Conservation (phyloP, 495 filamentous ascomycete genomes). For the Mytilinidion resinicola region DNA sequence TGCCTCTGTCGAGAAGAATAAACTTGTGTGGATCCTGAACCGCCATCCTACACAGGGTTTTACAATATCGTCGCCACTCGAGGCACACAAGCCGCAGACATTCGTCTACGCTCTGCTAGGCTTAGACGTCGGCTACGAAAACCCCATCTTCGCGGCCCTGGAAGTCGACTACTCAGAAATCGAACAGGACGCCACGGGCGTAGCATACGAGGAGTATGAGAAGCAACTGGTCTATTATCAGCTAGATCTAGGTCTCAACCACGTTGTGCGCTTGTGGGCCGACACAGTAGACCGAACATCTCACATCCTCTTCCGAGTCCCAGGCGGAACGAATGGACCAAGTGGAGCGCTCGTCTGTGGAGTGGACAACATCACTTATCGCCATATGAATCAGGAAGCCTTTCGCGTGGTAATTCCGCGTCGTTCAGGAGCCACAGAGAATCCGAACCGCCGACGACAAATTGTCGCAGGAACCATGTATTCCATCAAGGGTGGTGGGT, state of each 20-base stretch:
- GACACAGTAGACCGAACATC: conserved; percentile 88
- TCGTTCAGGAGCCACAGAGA: conserved; percentile 77
- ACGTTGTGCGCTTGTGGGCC: conserved; percentile 92
- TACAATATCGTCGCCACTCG: conserved; percentile 94
- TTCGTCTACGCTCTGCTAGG: conserved; percentile 80
- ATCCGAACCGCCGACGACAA: conserved; percentile 79
- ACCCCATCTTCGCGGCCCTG: conserved; percentile 89
- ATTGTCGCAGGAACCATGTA: conserved; percentile 93
- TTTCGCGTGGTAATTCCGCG: conserved; percentile 87
- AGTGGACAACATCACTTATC: conserved; percentile 89
- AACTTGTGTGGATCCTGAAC: conserved; percentile 97
- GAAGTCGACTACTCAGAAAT: conserved; percentile 89
- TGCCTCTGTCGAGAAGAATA: conserved; percentile 95
- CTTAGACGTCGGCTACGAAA: conserved; percentile 92
- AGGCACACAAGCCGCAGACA: conserved; percentile 93
- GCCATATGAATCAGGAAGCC: conserved; percentile 83
- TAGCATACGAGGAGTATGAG: conserved; percentile 73
- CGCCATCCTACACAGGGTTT: conserved; percentile 89
- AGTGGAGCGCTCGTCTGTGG: conserved; percentile 93
- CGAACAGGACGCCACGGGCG: conserved; percentile 84
- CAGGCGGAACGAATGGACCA: conserved; percentile 86
- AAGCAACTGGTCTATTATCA: conserved; percentile 95
- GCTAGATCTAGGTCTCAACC: conserved; percentile 91
- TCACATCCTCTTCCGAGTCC: conserved; percentile 88
- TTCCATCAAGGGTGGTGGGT: conserved; percentile 81